Evolutionary conservation across 2,329 filamentous ascomycete species (phyloP).

Genomic region (Graphilbum sp.): DNA sequence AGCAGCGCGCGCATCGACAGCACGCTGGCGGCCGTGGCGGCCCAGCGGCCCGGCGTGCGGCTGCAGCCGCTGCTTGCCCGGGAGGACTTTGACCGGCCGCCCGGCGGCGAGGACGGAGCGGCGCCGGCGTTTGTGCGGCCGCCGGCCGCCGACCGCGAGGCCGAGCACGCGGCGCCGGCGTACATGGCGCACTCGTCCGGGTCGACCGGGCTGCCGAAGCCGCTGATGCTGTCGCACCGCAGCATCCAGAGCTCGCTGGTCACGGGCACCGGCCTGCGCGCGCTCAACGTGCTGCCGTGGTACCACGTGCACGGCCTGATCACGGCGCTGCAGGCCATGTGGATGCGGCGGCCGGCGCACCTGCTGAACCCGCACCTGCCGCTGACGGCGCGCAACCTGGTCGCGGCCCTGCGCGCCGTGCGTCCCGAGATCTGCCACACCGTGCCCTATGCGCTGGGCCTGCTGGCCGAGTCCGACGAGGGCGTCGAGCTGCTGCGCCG

Average conservation of each 20-base stretch:
- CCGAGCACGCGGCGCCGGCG: constrained; percentile 16
- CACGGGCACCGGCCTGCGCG: constrained; percentile 18
- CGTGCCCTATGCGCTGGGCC: constrained; percentile 41
- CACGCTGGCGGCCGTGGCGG: constrained; percentile 14
- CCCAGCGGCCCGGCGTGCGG: constrained; percentile 10
- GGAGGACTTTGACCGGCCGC: constrained; percentile 6
- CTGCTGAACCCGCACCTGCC: constrained; percentile 18
- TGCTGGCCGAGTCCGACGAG: constrained; percentile 35
- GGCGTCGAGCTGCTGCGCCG: constrained; percentile 27
- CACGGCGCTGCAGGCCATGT: constrained; percentile 25
- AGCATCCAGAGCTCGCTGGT: constrained; percentile 19
- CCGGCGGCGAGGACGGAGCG: constrained; percentile 5
- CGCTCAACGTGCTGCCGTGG: constrained; percentile 26
- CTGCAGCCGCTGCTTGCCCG: constrained; percentile 8
- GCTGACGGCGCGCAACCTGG: constrained; percentile 26
- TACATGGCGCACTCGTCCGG: constrained; percentile 31
- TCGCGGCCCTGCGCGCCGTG: constrained; percentile 21
- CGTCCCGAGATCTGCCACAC: constrained; percentile 32
- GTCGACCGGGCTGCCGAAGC: constrained; percentile 29
- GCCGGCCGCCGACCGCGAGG: constrained; percentile 12
- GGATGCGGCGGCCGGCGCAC: constrained; percentile 22
- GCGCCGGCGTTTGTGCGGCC: constrained; percentile 11
- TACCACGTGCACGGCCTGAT: constrained; percentile 26
- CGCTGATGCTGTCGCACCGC: constrained; percentile 24
- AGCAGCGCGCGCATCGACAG: constrained; percentile 16